Percentiles rank a stretch among this genome's conserved stretches.
These are phyloP conservation scores for Elsinoe ampelina DNA, from an alignment of 2,329 filamentous ascomycete genomes.

Conservation along the genomic window DNA sequence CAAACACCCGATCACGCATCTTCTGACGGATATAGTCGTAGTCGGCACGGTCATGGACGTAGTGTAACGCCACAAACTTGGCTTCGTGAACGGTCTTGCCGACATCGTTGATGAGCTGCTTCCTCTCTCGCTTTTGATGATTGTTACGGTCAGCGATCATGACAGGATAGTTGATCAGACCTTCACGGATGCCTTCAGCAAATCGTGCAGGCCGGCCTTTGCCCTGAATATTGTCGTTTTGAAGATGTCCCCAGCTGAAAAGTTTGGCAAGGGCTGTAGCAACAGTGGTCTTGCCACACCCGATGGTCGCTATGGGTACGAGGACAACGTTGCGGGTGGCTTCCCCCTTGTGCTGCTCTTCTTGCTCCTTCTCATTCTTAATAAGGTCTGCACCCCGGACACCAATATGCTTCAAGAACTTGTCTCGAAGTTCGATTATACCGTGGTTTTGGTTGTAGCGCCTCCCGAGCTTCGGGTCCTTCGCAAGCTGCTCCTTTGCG, in stretches of 20 bases:
- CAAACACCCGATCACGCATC: constrained; percentile 69
- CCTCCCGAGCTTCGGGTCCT: constrained; percentile 57
- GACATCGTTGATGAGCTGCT: constrained; percentile 78
- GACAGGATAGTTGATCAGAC: constrained; percentile 56
- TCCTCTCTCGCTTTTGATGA: constrained; percentile 75
- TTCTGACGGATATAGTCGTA: constrained; percentile 64
- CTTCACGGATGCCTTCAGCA: constrained; percentile 57
- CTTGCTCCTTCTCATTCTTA: constrained; percentile 55
- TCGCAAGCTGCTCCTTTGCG: constrained; percentile 62
- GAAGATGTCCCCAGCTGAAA: constrained; percentile 85
- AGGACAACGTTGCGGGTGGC: constrained; percentile 64
- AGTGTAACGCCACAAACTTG: constrained; percentile 77
- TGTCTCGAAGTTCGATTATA: constrained; percentile 82
- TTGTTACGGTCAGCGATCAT: constrained; percentile 94
- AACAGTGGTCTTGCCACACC: constrained; percentile 93
- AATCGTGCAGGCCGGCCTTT: constrained; percentile 70
- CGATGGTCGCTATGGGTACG: constrained; percentile 86
- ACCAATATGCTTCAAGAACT: constrained; percentile 75
- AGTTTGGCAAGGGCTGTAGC: constrained; percentile 71
- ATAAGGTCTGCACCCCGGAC: constrained; percentile 85
- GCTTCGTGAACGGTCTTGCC: constrained; percentile 51
- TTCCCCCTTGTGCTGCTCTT: constrained; percentile 42
- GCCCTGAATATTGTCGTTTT: constrained; percentile 91
- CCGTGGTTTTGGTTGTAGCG: constrained; percentile 82
- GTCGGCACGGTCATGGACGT: constrained; percentile 61